Evolutionary conservation across 768 basidiomycete genomes (phyloP).

Genomic region (Tylopilus sp.): DNA sequence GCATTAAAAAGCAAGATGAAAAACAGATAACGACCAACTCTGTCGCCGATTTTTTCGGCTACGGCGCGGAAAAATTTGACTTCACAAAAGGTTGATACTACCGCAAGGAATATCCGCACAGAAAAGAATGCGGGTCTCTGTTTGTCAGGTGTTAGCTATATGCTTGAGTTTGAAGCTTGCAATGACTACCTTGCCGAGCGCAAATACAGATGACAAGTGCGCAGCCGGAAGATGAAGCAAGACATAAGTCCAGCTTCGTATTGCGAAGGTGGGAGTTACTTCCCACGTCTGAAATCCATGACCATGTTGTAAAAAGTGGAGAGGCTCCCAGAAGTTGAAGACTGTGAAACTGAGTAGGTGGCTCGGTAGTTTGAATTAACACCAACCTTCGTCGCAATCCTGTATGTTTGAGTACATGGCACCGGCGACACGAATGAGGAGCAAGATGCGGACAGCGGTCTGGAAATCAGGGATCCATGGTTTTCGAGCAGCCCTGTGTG

Average conservation of each 20-base stretch:
- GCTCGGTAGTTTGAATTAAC: neutral
- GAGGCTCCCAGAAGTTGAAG: constrained; percentile 98
- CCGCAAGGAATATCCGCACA: constrained; percentile 74
- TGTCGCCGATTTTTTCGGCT: constrained; percentile 77
- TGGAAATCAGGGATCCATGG: constrained; percentile 88
- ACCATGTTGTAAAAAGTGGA: constrained; percentile 86
- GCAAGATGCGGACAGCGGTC: constrained; percentile 76
- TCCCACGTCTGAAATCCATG: constrained; percentile 99
- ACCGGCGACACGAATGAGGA: constrained; percentile 73
- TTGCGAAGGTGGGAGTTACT: constrained; percentile 83
- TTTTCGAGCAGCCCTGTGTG: constrained; percentile 55
- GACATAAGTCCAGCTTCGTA: constrained; percentile 94
- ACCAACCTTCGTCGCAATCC: constrained; percentile 94
- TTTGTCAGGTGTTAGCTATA: constrained; percentile 15
- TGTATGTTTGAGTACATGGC: constrained; percentile 96
- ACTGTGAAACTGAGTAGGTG: constrained; percentile 45
- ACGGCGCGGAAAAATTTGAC: constrained; percentile 79
- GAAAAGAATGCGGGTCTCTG: constrained; percentile 89
- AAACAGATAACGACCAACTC: constrained; percentile 91
- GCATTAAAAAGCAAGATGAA: constrained; percentile 82
- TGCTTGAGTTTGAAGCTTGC: neutral
- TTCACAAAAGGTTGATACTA: constrained; percentile 74
- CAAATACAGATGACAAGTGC: constrained; percentile 53
- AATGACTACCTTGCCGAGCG: constrained; percentile 66
- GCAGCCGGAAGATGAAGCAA: constrained; percentile 72